Conservation (phyloP, 2,329 filamentous ascomycete genomes). For the Massarina eburnea region DNA sequence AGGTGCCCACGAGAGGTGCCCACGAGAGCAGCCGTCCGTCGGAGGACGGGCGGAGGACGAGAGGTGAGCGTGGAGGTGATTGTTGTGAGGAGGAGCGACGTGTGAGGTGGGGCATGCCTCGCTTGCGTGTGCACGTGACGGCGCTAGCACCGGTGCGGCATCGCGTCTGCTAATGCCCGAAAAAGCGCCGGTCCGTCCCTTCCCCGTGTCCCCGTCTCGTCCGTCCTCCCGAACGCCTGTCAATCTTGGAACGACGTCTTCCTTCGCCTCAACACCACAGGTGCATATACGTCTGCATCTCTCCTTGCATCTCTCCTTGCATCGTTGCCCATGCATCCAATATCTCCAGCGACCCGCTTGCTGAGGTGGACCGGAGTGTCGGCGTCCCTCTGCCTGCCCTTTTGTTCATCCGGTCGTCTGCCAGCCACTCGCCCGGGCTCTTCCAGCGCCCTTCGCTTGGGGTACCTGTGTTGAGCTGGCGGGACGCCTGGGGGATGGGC, state of each 20-base stretch:
- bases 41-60: conserved; percentile 4
- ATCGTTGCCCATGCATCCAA: conserved; percentile 1
- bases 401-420: not conserved
- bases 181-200: conserved; percentile 17
- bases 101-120: conserved; percentile 35
- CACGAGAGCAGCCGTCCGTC: conserved; percentile 4
- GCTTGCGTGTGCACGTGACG: conserved; percentile 32
- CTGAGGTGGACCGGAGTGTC: not conserved
- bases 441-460: not conserved
- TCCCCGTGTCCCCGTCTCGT: conserved; percentile 2
- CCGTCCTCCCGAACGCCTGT: not conserved
- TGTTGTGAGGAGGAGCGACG: conserved; percentile 30
- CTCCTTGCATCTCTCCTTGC: conserved; percentile 7
- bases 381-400: conserved; percentile 3
- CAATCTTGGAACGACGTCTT: conserved; percentile 7
- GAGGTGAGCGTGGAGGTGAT: conserved; percentile 19
- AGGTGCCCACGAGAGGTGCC: not conserved
- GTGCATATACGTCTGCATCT: conserved; percentile 19
- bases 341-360: conserved; percentile 15
- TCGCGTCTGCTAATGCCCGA: conserved; percentile 15
- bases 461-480: not conserved
- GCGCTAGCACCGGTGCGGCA: conserved; percentile 17
- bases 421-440: not conserved
- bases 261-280: conserved; percentile 22
- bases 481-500: not conserved